Conservation (phyloP, 2,329 filamentous ascomycete species). For the Colletotrichum eremochloae region DNA sequence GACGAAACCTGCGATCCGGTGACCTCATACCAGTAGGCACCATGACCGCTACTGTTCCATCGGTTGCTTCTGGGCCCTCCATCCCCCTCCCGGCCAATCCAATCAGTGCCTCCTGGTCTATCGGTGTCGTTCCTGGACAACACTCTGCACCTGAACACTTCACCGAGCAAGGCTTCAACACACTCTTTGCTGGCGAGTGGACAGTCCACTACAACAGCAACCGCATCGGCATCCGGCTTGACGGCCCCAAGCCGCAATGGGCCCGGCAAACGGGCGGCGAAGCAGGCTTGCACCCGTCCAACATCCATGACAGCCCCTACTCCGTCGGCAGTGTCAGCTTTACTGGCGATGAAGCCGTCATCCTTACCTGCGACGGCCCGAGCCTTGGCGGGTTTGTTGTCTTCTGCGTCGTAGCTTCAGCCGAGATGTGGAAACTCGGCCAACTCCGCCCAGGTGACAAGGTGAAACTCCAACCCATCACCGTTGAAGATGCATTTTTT, state of each 20-base stretch:
- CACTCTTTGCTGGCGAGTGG: constrained; percentile 54
- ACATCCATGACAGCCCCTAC: constrained; percentile 56
- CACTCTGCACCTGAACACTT: constrained; percentile 56
- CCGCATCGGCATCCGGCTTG: constrained; percentile 55
- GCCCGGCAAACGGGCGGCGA: constrained; percentile 53
- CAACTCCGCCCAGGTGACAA: constrained; percentile 56
- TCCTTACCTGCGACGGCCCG: constrained; percentile 56
- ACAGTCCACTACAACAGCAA: constrained; percentile 57
- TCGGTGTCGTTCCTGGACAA: constrained; percentile 55
- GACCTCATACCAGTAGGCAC: constrained; percentile 48
- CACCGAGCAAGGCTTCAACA: constrained; percentile 48
- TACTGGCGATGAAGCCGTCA: constrained; percentile 57
- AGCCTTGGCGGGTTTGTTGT: constrained; percentile 58
- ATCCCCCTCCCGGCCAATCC: constrained; percentile 46
- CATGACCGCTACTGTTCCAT: neutral
- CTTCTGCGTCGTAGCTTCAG: constrained; percentile 53
- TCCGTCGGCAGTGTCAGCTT: constrained; percentile 58
- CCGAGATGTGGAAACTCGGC: constrained; percentile 59
- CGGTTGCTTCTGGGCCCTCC: neutral
- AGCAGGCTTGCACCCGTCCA: constrained; percentile 57
- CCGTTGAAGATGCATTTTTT: constrained; percentile 45
- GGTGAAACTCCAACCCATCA: constrained; percentile 51
- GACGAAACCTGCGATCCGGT: constrained; percentile 49
- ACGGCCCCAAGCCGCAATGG: constrained; percentile 55
- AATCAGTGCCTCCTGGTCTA: constrained; percentile 46